A percentile compares a stretch with the other conserved stretches of the same genome.
Conservation (phyloP, 768 basidiomycete species). For the Saitozyma sp. region DNA sequence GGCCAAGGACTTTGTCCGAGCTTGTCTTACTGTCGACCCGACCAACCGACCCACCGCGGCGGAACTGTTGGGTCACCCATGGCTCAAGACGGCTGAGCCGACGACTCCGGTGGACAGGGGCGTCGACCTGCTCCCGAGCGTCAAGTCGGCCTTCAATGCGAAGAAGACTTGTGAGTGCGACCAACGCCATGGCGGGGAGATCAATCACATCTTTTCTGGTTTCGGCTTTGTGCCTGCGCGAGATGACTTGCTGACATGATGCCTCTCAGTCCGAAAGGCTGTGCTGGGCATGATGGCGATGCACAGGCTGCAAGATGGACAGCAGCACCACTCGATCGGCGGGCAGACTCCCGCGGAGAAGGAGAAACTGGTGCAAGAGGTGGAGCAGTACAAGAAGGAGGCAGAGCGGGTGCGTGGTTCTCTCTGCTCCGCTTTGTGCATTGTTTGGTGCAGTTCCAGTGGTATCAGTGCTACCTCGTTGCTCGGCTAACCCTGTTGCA, state of each 20-base stretch:
- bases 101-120: conserved; percentile 57
- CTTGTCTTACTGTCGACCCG: conserved; percentile 85
- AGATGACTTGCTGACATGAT: not conserved
- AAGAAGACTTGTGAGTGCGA: conserved; percentile 73
- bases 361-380: conserved; percentile 62
- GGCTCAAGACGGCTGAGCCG: conserved; percentile 71
- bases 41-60: conserved; percentile 73
- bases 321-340: conserved; percentile 16
- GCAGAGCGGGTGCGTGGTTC: conserved; percentile 64
- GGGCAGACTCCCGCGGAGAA: conserved; percentile 55
- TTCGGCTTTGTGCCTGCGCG: too few species aligned
- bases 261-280: conserved; percentile 73
- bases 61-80: conserved; percentile 71
- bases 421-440: not conserved
- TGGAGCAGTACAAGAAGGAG: conserved; percentile 75
- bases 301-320: conserved; percentile 63
- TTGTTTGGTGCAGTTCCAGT: not conserved
- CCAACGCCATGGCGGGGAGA: not conserved
- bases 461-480: not conserved
- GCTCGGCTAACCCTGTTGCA: conserved; percentile 6
- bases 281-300: conserved; percentile 83
- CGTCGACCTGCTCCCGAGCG: conserved; percentile 78
- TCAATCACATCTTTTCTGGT: too few species aligned
- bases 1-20: conserved; percentile 76
- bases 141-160: conserved; percentile 87